These are phyloP conservation scores for Drechmeria coniospora DNA, from an alignment of 2,329 filamentous ascomycete genomes.

Conservation along the genomic window DNA sequence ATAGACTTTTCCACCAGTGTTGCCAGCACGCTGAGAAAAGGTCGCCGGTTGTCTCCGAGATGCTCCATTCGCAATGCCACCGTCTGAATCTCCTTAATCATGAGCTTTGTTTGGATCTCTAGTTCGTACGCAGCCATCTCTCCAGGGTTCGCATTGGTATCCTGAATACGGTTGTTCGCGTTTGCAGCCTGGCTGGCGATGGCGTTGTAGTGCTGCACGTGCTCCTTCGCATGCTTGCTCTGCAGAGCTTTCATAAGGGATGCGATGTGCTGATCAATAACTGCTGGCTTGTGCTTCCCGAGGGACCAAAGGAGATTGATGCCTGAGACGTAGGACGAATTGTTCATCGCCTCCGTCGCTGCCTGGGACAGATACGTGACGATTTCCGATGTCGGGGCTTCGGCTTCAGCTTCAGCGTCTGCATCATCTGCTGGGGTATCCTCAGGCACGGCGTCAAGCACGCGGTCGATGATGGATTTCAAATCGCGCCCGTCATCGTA, in stretches of 20 bases:
- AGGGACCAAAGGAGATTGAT: slow-evolving; percentile 92
- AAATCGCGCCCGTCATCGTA: slow-evolving; percentile 56
- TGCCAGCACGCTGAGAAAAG: slow-evolving; percentile 88
- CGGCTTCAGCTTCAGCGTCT: slow-evolving; percentile 71
- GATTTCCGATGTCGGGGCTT: slow-evolving; percentile 74
- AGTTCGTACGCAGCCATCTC: slow-evolving; percentile 62
- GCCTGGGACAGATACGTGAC: slow-evolving; percentile 71
- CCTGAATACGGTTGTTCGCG: slow-evolving; percentile 28
- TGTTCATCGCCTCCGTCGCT: slow-evolving; percentile 74
- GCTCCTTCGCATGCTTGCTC: slow-evolving; percentile 80
- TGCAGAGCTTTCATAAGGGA: slow-evolving; percentile 89
- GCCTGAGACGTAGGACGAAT: slow-evolving; percentile 67
- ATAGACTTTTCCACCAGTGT: slow-evolving; percentile 90
- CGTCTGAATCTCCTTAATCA: slow-evolving; percentile 90
- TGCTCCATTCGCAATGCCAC: slow-evolving; percentile 85
- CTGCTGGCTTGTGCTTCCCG: slow-evolving; percentile 65
- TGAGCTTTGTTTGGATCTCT: slow-evolving; percentile 77
- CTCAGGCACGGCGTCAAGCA: slow-evolving; percentile 80
- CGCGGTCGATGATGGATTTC: slow-evolving; percentile 60
- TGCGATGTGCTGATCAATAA: slow-evolving; percentile 79
- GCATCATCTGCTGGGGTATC: slow-evolving; percentile 55
- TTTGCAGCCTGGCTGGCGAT: slow-evolving; percentile 34
- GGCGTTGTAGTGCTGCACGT: slow-evolving; percentile 61
- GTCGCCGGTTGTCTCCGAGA: slow-evolving; percentile 76
- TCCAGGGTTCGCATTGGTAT: slow-evolving; percentile 34